Evolutionary conservation across 345 rosid genomes (phyloP).

Genomic region (Eucalyptus sideroxylon): DNA sequence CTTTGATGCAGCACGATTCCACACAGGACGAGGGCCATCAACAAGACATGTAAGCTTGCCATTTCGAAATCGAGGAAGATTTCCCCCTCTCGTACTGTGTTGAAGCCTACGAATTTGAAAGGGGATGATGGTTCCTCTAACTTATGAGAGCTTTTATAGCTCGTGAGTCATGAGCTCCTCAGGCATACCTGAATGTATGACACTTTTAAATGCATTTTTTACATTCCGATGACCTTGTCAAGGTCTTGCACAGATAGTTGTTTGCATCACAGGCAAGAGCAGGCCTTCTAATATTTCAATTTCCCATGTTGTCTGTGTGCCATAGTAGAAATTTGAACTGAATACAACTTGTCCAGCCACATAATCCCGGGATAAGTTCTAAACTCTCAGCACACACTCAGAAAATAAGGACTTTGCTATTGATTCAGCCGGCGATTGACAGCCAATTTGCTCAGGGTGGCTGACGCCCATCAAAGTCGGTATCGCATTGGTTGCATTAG

Average conservation of each 20-base stretch:
- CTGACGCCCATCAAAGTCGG: not conserved
- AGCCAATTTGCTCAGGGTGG: not conserved
- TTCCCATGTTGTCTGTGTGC: not conserved
- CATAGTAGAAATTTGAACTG: not conserved
- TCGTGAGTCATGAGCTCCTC: not conserved
- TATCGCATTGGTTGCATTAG: not conserved
- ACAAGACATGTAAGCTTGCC: slow-evolving; percentile 9
- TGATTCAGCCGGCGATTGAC: not conserved
- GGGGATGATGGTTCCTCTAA: not conserved
- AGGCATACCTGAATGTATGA: not conserved
- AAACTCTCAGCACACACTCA: not conserved
- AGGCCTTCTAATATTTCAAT: not conserved
- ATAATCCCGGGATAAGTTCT: not conserved
- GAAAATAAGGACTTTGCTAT: not conserved
- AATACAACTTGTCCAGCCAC: not conserved
- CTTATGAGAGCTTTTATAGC: not conserved
- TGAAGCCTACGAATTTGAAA: not conserved
- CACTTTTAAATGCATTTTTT: not conserved
- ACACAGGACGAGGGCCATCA: slow-evolving; percentile 10
- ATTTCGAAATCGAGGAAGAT: slow-evolving; percentile 6
- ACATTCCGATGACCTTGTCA: not conserved
- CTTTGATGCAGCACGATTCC: slow-evolving; percentile 16
- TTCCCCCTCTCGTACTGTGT: not conserved
- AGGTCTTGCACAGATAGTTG: not conserved
- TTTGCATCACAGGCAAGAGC: not conserved